Evolutionary conservation across 441 rosid species (phyloP).

Genomic region (Euphorbia corollata): DNA sequence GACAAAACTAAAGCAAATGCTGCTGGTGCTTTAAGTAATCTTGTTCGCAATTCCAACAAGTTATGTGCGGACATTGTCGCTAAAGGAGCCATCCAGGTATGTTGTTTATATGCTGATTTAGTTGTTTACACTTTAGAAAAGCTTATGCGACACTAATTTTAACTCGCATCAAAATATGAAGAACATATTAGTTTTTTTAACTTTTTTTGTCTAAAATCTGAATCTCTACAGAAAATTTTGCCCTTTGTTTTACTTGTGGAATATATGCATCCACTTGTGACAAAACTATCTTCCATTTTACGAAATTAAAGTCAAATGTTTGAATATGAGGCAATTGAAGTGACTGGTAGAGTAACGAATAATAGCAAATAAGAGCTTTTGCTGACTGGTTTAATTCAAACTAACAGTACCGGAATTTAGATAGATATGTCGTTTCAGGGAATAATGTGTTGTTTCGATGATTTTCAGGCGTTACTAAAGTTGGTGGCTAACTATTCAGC

Average conservation of each 20-base stretch:
- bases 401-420: too few relatives aligned
- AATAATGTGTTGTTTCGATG: not conserved
- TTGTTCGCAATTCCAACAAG: conserved; percentile 85
- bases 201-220: too few relatives aligned
- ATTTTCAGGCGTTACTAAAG: conserved; percentile 64
- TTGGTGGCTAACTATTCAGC: conserved; percentile 70
- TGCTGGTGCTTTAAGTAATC: conserved; percentile 96
- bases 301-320: too few relatives aligned
- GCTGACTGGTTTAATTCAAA: not conserved
- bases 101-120: conserved; percentile 10
- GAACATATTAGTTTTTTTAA: too few relatives aligned
- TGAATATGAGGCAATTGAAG: not conserved
- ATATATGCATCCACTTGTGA: too few relatives aligned
- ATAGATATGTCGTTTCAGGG: not conserved
- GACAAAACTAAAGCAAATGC: conserved; percentile 98
- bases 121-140: not conserved
- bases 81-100: conserved; percentile 93
- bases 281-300: too few relatives aligned
- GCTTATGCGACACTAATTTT: not conserved
- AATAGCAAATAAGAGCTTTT: not conserved
- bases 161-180: not conserved
- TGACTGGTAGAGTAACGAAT: not conserved
- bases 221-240: too few relatives aligned
- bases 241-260: too few relatives aligned
- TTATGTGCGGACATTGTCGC: conserved; percentile 89